A percentile compares a stretch with the other conserved stretches of the same genome.
phyloP scores from a whole-genome alignment of 1,284 basidiomycete genomes.

The Ganoderma lucidum region DNA sequence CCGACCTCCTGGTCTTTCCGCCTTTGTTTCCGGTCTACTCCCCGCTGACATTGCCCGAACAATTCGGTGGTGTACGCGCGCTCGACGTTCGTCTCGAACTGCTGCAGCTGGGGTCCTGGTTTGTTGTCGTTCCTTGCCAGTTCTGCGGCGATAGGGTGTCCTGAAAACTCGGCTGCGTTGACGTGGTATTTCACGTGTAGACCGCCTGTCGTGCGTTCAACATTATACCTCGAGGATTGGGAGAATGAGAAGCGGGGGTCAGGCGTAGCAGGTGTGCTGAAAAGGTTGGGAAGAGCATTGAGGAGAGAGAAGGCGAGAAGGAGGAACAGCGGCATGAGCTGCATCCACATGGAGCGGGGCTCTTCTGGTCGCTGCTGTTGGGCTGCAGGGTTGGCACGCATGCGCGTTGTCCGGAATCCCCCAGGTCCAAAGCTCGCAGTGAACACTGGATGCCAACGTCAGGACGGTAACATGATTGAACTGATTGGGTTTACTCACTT shows the following conservation, averaged over 20 bases:
- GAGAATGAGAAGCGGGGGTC: constrained; percentile 87
- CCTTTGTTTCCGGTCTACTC: constrained; percentile 68
- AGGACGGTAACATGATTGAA: no score
- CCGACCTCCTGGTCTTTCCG: constrained; percentile 81
- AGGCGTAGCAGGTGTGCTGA: constrained; percentile 70
- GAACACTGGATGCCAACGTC: constrained; percentile 58
- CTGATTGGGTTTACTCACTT: constrained; percentile 42
- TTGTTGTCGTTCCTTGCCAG: constrained; percentile 60
- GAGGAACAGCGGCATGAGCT: constrained; percentile 88
- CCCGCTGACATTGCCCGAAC: constrained; percentile 74
- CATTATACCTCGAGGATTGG: constrained; percentile 62
- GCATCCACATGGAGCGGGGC: constrained; percentile 77
- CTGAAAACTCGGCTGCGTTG: constrained; percentile 79
- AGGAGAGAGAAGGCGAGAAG: constrained; percentile 88
- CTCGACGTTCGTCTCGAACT: constrained; percentile 79
- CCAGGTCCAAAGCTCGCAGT: constrained; percentile 78
- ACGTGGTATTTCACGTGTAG: constrained; percentile 88
- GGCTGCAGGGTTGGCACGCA: constrained; percentile 46
- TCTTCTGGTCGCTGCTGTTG: constrained; percentile 50
- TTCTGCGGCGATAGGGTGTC: constrained; percentile 82
- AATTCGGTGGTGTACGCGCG: constrained; percentile 74
- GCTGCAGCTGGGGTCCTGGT: constrained; percentile 48
- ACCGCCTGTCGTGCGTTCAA: constrained; percentile 71
- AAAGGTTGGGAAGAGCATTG: constrained; percentile 83
- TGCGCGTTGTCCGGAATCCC: constrained; percentile 75